phyloP scores from a whole-genome alignment of 371 early-diverging fungal genomes.

The Zopfochytrium polystomum region DNA sequence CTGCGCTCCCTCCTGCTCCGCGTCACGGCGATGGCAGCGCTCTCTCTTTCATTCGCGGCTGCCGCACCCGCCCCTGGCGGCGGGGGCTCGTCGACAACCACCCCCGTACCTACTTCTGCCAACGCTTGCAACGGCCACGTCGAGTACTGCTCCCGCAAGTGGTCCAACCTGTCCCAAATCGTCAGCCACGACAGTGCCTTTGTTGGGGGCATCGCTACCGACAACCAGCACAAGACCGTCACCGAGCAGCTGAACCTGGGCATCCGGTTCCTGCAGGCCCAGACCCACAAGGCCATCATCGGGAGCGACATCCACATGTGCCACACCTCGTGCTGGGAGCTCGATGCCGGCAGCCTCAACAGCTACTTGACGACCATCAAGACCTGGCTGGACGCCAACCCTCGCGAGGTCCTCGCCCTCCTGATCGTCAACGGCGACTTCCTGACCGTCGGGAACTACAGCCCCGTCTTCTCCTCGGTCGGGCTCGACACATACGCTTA shows the following conservation, averaged over 20 bases:
- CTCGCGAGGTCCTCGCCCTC: neutral
- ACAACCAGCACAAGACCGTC: neutral
- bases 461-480: neutral
- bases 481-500: neutral
- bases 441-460: neutral
- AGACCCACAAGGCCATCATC: neutral
- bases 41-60: no score
- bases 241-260: conserved; percentile 2
- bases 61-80: neutral
- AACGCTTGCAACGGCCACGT: conserved; percentile 4
- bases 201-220: neutral
- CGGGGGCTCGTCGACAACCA: neutral
- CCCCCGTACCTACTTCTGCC: neutral
- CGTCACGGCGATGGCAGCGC: no score
- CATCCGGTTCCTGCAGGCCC: conserved; percentile 1
- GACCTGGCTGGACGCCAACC: conserved; percentile 3
- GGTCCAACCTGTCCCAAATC: neutral
- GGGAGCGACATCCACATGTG: neutral
- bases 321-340: neutral
- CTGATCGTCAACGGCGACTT: conserved; percentile 3
- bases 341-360: neutral
- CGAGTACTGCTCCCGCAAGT: conserved; percentile 4
- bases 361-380: neutral
- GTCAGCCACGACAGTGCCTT: neutral
- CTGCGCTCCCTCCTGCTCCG: no score